Evolutionary conservation across 768 basidiomycete genomes (phyloP).

Genomic region (Boletus pseudopeckii): DNA sequence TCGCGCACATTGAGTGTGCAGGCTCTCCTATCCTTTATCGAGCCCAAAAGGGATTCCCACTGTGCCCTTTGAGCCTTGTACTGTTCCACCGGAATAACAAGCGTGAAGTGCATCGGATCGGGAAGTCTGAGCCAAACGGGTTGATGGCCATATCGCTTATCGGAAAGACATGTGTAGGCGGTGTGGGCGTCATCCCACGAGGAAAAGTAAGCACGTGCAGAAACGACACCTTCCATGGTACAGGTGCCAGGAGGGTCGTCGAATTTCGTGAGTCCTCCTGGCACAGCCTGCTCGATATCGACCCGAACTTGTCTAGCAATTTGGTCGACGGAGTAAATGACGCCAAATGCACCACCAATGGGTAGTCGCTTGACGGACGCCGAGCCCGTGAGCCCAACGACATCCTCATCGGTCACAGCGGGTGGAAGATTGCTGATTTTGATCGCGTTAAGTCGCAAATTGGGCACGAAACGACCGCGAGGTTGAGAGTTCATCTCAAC

Average conservation of each 20-base stretch:
- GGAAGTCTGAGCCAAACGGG: slow-evolving; percentile 42
- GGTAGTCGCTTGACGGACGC: slow-evolving; percentile 23
- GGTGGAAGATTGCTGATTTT: slow-evolving; percentile 43
- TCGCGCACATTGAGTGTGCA: slow-evolving; percentile 33
- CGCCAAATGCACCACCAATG: slow-evolving; percentile 21
- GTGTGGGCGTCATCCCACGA: slow-evolving; percentile 47
- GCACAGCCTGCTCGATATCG: slow-evolving; percentile 21
- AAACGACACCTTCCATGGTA: slow-evolving; percentile 32
- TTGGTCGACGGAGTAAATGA: slow-evolving; percentile 15
- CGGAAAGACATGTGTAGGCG: slow-evolving; percentile 36
- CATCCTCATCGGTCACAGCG: slow-evolving; percentile 19
- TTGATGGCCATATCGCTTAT: slow-evolving; percentile 33
- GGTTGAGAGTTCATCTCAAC: slow-evolving; percentile 44
- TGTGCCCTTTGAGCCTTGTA: slow-evolving; percentile 47
- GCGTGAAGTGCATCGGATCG: slow-evolving; percentile 48
- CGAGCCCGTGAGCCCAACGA: slow-evolving; percentile 33
- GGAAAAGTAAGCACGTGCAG: slow-evolving; percentile 44
- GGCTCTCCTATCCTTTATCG: slow-evolving; percentile 36
- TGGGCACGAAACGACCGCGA: slow-evolving; percentile 24
- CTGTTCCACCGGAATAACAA: slow-evolving; percentile 46
- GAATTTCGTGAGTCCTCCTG: slow-evolving; percentile 23
- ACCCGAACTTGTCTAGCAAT: slow-evolving; percentile 22
- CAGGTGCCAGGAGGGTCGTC: slow-evolving; percentile 21
- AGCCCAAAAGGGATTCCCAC: slow-evolving; percentile 45
- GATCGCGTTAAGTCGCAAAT: slow-evolving; percentile 35